A percentile compares a stretch with the other conserved stretches of the same genome.
phyloP scores from a whole-genome alignment of 2,329 filamentous ascomycete species.

The Alternaria tenuissima region DNA sequence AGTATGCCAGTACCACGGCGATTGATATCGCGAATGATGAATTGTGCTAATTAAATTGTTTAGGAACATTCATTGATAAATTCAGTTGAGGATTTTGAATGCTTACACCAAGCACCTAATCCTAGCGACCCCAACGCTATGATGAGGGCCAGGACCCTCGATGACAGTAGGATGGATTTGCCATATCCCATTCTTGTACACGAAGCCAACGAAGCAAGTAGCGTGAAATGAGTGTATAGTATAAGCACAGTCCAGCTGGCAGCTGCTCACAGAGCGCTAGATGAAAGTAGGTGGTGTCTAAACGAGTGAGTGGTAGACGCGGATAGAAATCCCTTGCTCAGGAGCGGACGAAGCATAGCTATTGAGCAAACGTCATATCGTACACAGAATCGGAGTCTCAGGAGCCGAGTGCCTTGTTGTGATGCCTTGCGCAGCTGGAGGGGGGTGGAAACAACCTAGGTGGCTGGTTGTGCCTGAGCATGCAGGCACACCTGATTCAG shows the following conservation, averaged over 20 bases:
- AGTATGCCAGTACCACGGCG: constrained; percentile 28
- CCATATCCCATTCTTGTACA: constrained; percentile 29
- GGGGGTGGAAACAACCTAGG: constrained; percentile 14
- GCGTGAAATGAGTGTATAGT: constrained; percentile 16
- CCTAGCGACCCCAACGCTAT: constrained; percentile 32
- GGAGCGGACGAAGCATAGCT: constrained; percentile 6
- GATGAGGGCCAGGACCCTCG: constrained; percentile 34
- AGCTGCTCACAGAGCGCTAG: constrained; percentile 40
- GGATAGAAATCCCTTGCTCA: constrained; percentile 11
- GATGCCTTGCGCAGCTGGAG: constrained; percentile 12
- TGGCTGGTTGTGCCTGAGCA: constrained; percentile 14
- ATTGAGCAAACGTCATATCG: constrained; percentile 12
- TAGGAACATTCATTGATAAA: not conserved
- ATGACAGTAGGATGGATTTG: constrained; percentile 21
- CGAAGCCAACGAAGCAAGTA: not conserved
- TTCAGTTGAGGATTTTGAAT: not conserved
- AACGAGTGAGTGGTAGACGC: constrained; percentile 16
- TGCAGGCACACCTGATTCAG: constrained; percentile 15
- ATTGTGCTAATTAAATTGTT: constrained; percentile 16
- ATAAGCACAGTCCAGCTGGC: constrained; percentile 35
- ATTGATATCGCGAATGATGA: constrained; percentile 34
- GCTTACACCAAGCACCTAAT: constrained; percentile 38
- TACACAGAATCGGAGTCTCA: constrained; percentile 14
- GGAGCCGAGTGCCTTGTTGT: constrained; percentile 13
- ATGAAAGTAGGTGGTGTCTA: constrained; percentile 18